Conservation (phyloP, 1,284 basidiomycete species). For the Trichosporon coremiiforme region DNA sequence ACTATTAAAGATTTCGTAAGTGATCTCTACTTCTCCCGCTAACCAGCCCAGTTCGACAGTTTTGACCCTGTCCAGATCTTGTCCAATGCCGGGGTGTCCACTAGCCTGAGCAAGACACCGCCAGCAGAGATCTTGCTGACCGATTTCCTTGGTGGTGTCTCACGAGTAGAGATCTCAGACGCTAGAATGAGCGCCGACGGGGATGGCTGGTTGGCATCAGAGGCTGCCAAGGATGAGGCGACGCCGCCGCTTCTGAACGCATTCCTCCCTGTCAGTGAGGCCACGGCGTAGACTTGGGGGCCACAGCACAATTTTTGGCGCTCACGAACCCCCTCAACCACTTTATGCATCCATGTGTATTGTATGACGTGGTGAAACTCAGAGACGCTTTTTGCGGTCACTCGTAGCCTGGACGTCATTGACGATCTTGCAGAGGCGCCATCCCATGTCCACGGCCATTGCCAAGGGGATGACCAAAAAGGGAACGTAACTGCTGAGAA, state of each 20-base stretch:
- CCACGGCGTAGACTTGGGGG: background rate
- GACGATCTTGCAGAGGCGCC: slow-evolving; percentile 37
- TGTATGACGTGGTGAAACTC: background rate
- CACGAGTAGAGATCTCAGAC: slow-evolving; percentile 67
- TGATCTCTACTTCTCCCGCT: slow-evolving; percentile 25
- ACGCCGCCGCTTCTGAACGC: background rate
- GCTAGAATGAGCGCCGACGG: background rate
- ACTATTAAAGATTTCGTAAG: slow-evolving; percentile 83
- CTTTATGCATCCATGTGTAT: background rate
- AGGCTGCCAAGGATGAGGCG: background rate
- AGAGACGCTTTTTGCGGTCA: slow-evolving; percentile 28
- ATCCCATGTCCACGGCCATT: slow-evolving; percentile 73
- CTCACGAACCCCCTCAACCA: too few relatives aligned
- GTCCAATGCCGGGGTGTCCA: slow-evolving; percentile 81
- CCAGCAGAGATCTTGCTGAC: slow-evolving; percentile 76
- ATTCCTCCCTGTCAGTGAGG: background rate
- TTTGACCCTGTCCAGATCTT: slow-evolving; percentile 75
- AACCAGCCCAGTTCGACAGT: slow-evolving; percentile 67
- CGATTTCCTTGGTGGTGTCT: slow-evolving; percentile 93
- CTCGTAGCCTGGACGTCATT: slow-evolving; percentile 25
- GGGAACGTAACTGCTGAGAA: slow-evolving; percentile 73
- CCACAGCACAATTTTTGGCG: too few relatives aligned
- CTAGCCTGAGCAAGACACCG: slow-evolving; percentile 69
- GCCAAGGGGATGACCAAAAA: slow-evolving; percentile 71
- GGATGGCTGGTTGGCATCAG: slow-evolving; percentile 2